These are phyloP conservation scores for Aquilaria yunnanensis DNA, from an alignment of 345 rosid genomes.

Conservation along the genomic window DNA sequence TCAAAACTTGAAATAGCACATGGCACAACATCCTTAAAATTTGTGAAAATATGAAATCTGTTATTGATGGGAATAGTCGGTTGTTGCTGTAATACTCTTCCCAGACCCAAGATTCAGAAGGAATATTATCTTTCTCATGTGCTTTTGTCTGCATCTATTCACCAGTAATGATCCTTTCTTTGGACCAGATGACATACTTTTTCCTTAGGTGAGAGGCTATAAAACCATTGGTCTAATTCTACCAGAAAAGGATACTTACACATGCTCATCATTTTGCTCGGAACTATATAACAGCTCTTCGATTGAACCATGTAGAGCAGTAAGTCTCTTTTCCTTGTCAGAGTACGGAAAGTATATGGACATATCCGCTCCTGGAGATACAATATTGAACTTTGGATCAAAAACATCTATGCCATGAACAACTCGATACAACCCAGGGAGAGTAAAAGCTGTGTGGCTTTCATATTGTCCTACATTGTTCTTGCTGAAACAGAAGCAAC, in stretches of 20 bases:
- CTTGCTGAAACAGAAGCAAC: constrained; percentile 43
- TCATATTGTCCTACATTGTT: constrained; percentile 95
- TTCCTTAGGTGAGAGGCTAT: too few relatives aligned
- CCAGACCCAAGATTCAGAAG: too few relatives aligned
- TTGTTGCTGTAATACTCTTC: too few relatives aligned
- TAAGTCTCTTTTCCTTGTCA: constrained; percentile 59
- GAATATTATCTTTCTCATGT: too few relatives aligned
- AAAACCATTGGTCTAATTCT: too few relatives aligned
- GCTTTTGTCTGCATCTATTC: too few relatives aligned
- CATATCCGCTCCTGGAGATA: constrained; percentile 99
- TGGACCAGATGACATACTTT: too few relatives aligned
- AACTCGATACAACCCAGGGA: constrained; percentile 88
- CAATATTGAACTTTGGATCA: constrained; percentile 97
- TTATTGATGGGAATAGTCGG: too few relatives aligned
- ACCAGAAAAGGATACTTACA: constrained; percentile 43
- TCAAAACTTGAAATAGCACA: too few relatives aligned
- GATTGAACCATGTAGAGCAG: constrained; percentile 77
- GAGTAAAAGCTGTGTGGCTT: constrained; percentile 88
- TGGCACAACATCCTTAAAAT: too few relatives aligned
- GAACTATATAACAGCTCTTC: constrained; percentile 76
- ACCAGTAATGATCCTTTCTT: too few relatives aligned
- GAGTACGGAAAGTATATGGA: constrained; percentile 76
- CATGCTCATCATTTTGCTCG: constrained; percentile 64
- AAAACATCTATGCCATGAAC: constrained; percentile 97
- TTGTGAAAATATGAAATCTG: too few relatives aligned